These are phyloP conservation scores for Kodamaea alishanica DNA, from an alignment of 1,139 yeast genomes.

Conservation along the genomic window DNA sequence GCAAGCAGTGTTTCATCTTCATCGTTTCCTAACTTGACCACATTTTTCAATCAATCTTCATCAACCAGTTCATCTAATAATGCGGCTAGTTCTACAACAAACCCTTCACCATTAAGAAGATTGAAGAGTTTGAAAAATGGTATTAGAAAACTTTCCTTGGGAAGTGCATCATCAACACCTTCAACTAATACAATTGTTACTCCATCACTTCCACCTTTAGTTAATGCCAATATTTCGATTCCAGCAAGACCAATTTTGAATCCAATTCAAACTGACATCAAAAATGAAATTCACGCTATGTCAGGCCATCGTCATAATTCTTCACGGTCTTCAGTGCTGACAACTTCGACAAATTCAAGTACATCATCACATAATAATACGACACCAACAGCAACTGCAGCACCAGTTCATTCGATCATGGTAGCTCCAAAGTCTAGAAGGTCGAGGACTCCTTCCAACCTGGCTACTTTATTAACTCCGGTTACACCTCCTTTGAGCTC, in stretches of 20 bases:
- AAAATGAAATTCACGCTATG: slow-evolving; percentile 5
- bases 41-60: slow-evolving; percentile 3
- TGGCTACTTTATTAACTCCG: slow-evolving; percentile 17
- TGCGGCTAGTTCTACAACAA: slow-evolving; percentile 7
- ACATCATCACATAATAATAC: slow-evolving; percentile 1
- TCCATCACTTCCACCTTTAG: neutral
- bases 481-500: slow-evolving; percentile 37
- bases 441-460: slow-evolving; percentile 13
- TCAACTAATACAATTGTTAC: slow-evolving; percentile 7
- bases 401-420: neutral
- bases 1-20: slow-evolving; percentile 3
- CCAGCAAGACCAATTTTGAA: slow-evolving; percentile 19
- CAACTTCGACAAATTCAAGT: slow-evolving; percentile 4
- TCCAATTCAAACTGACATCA: slow-evolving; percentile 22
- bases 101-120: slow-evolving; percentile 29
- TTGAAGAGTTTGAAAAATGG: slow-evolving; percentile 40
- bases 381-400: neutral
- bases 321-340: slow-evolving; percentile 9
- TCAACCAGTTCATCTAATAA: too few species aligned
- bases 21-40: slow-evolving; percentile 9
- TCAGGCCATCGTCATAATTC: slow-evolving; percentile 12
- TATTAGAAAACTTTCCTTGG: slow-evolving; percentile 30
- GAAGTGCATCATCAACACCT: slow-evolving; percentile 9
- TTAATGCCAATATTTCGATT: slow-evolving; percentile 2
- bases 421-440: slow-evolving; percentile 6